Evolutionary conservation across 164 flowering plant species (phyloP), one percentile per base, ranked within the genome.

Genomic region (Warburgia ugandensis): DNA sequence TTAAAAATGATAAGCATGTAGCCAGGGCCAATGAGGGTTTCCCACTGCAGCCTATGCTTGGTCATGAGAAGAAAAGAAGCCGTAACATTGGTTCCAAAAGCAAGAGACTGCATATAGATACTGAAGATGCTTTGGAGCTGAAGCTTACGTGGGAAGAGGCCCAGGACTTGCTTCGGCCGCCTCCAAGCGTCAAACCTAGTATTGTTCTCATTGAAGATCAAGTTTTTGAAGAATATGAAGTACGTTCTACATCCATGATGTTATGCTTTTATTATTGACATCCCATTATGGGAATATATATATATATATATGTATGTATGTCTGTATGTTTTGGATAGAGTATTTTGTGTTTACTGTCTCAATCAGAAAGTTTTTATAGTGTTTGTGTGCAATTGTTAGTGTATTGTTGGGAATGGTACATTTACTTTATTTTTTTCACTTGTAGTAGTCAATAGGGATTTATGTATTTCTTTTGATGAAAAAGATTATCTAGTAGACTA

Each of bases 71-170:
- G 66, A 82, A 76, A 64, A 77, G 72, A 62, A 64, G 73, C 39
- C 76, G 85, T 31, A 84, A 84, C 35, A 79, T 92, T 48, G 84
- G 99, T 39, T 68, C 80, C 17, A 88, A 94, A 70, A 82, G 72
- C 59, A 84, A 81, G 74, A 78, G 99, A 73, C 57, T 81, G 67
- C 77, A 73, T 29, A 86, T 94, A 55, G 78, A 84, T 55, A 77
- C 62, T 67, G 90, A 84, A 52, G 95, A 84, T 72, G 86, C 86
- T 43, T 10, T 77, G 77, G 94, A 86, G 73, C 70, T 94, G 41
- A 79, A 75, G 64, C 72, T 86, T 48, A 86, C 97, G 25, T 94
- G 99, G 99, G 94, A 86, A 65, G 99, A 94, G 66, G 85, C 95
- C 45, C 99, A 86, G 54, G 99, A 86, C 30, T 75, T 94, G 64